These are phyloP conservation scores for Globisporangium polare DNA, from an alignment of 352 stramenopile species.

Conservation along the genomic window DNA sequence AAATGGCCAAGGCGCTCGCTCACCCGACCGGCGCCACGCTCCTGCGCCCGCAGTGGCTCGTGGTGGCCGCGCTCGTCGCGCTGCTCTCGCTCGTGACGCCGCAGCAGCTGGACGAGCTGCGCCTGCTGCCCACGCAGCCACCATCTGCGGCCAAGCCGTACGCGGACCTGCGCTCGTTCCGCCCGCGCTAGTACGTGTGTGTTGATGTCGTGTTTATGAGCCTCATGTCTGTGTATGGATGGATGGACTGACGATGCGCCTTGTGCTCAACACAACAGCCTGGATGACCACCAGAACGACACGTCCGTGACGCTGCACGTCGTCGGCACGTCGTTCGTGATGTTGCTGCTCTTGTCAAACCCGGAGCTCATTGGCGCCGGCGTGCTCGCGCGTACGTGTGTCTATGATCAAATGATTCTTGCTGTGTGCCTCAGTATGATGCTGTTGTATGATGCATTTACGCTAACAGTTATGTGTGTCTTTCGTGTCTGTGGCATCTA, in stretches of 20 bases:
- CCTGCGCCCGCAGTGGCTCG: slow-evolving; percentile 27
- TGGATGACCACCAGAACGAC: slow-evolving; percentile 38
- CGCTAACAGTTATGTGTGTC: background rate
- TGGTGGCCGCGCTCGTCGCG: slow-evolving; percentile 25
- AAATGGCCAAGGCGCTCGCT: slow-evolving; percentile 22
- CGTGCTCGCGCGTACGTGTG: slow-evolving; percentile 19
- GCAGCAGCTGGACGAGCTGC: slow-evolving; percentile 16
- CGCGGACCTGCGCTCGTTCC: slow-evolving; percentile 35
- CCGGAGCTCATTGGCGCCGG: slow-evolving; percentile 32
- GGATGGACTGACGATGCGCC: background rate
- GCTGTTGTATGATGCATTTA: background rate
- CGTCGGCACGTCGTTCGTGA: slow-evolving; percentile 35
- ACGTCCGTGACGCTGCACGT: slow-evolving; percentile 41
- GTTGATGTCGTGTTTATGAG: background rate
- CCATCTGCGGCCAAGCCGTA: slow-evolving; percentile 38
- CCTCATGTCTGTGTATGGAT: background rate
- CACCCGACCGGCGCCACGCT: slow-evolving; percentile 13
- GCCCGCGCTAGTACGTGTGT: slow-evolving; percentile 37
- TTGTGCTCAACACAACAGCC: slow-evolving; percentile 9
- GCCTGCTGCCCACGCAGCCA: slow-evolving; percentile 5
- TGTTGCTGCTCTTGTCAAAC: slow-evolving; percentile 29
- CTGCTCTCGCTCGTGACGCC: slow-evolving; percentile 25
- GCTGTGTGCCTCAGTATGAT: background rate
- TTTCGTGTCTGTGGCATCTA: background rate
- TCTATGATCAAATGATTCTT: background rate